A percentile compares a stretch with the other conserved stretches of the same genome.
Evolutionary conservation across 164 flowering plant species (phyloP).

Genomic region (Aristolochia fimbriata): DNA sequence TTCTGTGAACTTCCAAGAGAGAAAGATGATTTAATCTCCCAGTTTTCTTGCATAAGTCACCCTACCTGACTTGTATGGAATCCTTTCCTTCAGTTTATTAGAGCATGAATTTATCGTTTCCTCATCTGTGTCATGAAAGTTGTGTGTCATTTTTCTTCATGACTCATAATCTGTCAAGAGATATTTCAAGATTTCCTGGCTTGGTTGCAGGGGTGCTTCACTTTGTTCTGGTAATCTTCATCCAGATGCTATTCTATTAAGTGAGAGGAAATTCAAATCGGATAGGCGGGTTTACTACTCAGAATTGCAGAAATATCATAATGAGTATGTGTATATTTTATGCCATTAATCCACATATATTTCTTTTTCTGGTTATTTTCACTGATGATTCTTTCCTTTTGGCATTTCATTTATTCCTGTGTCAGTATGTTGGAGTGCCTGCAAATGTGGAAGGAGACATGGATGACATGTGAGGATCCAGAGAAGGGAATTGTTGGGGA

Average conservation of each 20-base stretch:
- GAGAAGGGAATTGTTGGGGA: constrained; percentile 40
- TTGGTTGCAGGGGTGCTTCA: constrained; percentile 58
- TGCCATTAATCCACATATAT: background rate
- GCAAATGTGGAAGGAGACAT: constrained; percentile 52
- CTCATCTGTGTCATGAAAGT: too few relatives aligned
- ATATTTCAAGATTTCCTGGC: too few relatives aligned
- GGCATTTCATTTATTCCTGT: constrained; percentile 9
- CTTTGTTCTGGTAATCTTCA: constrained; percentile 73
- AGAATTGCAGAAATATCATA: constrained; percentile 60
- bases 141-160: too few relatives aligned
- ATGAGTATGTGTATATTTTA: constrained; percentile 37
- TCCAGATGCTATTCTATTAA: constrained; percentile 54
- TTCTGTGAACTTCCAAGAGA: too few relatives aligned
- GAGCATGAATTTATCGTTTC: too few relatives aligned
- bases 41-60: too few relatives aligned
- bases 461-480: constrained; percentile 50
- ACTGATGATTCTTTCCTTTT: background rate
- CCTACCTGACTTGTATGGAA: too few relatives aligned
- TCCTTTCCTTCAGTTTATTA: too few relatives aligned
- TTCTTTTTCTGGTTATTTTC: background rate
- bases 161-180: too few relatives aligned
- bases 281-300: constrained; percentile 47
- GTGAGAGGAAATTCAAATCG: constrained; percentile 33
- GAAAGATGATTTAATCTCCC: too few relatives aligned
- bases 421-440: constrained; percentile 57